These are phyloP conservation scores for Mortierella sp. DNA, from an alignment of 371 early-diverging fungal genomes.

Conservation along the genomic window DNA sequence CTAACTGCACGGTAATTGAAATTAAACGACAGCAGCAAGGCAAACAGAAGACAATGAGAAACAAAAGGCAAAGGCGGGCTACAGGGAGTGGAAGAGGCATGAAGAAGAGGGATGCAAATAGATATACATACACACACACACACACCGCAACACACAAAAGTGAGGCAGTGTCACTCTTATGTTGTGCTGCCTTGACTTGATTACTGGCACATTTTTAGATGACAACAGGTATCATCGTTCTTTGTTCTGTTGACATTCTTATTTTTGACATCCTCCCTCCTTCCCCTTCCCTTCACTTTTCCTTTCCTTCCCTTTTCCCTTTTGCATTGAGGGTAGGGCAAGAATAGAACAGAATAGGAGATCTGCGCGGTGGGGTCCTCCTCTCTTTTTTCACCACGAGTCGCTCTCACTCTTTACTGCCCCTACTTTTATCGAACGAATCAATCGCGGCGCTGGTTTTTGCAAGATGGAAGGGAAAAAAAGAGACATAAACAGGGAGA, in stretches of 20 bases:
- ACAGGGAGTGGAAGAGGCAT: neutral
- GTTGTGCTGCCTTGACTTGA: neutral
- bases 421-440: neutral
- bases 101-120: neutral
- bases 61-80: neutral
- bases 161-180: conserved; percentile 2
- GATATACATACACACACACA: too few species aligned
- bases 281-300: neutral
- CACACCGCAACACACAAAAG: neutral
- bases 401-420: neutral
- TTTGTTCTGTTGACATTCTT: neutral
- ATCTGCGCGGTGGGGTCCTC: neutral
- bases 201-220: neutral
- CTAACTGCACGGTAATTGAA: neutral
- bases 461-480: neutral
- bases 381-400: neutral
- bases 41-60: neutral
- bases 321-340: neutral
- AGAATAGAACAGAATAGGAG: neutral
- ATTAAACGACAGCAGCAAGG: neutral
- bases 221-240: neutral
- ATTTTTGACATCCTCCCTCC: neutral
- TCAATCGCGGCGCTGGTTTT: neutral
- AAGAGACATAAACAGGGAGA: neutral
- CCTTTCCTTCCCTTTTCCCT: neutral